Conservation (phyloP, 768 basidiomycete genomes). For the Lactarius deliciosus region DNA sequence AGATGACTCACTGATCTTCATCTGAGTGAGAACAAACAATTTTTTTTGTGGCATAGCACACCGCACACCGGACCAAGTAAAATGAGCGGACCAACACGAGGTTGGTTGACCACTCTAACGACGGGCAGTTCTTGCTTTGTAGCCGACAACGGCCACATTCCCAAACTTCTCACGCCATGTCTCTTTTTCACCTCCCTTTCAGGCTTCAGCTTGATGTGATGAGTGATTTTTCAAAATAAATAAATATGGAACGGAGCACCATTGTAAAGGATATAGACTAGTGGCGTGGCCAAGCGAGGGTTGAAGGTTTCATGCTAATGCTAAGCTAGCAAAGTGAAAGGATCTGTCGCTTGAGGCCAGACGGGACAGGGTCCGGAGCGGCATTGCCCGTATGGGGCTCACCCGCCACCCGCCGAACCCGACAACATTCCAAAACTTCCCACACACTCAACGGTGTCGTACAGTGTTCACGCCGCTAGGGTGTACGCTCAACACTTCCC, state of each 20-base stretch:
- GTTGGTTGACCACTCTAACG: conserved; percentile 1
- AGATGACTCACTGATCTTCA: conserved; percentile 21
- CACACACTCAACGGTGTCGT: background rate
- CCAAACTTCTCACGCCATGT: conserved; percentile 12
- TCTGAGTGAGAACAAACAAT: conserved; percentile 9
- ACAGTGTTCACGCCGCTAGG: background rate
- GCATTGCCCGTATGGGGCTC: background rate
- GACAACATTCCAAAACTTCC: background rate
- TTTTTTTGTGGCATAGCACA: conserved; percentile 1
- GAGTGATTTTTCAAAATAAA: conserved; percentile 10
- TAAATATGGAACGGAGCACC: conserved; percentile 9
- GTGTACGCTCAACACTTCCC: background rate
- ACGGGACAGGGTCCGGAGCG: background rate
- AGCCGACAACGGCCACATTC: conserved; percentile 10
- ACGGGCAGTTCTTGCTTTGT: background rate
- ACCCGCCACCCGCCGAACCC: conserved; percentile 6
- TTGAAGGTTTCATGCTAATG: conserved; percentile 18
- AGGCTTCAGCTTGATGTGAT: background rate
- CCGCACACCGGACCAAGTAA: conserved; percentile 7
- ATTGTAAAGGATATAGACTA: conserved; percentile 13
- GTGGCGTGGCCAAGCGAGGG: conserved; percentile 20
- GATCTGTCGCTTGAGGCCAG: conserved; percentile 12
- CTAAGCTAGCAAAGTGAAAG: conserved; percentile 13
- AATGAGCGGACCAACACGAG: conserved; percentile 12
- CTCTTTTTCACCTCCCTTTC: background rate